A percentile compares a stretch with the other conserved stretches of the same genome.
Evolutionary conservation across 352 stramenopile genomes (phyloP).

Genomic region (Peronosclerospora sorghi): DNA sequence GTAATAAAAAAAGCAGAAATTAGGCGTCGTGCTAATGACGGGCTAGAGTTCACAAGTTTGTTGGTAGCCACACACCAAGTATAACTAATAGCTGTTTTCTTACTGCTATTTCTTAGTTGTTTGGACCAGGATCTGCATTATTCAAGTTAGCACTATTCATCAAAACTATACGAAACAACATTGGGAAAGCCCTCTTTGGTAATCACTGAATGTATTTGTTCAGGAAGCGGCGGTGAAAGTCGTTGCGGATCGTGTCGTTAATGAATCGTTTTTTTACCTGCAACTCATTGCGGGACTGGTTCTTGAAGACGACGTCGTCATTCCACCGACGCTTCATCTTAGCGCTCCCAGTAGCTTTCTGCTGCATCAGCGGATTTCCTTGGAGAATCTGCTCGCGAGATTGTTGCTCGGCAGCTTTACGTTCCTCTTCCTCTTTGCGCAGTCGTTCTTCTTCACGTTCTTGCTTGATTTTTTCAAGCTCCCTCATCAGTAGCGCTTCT

Average conservation of each 20-base stretch:
- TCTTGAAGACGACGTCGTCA: constrained; percentile 99
- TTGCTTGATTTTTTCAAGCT: constrained; percentile 96
- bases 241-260: constrained; percentile 99
- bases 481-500: constrained; percentile 92
- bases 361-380: constrained; percentile 88
- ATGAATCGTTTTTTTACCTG: constrained; percentile 97
- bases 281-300: constrained; percentile 92
- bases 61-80: no score
- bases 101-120: no score
- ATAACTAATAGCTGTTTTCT: no score
- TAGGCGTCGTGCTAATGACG: no score
- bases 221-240: constrained; percentile 98
- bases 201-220: constrained; percentile 91
- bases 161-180: neutral
- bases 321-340: constrained; percentile 97
- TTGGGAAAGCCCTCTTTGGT: neutral
- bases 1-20: no score
- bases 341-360: constrained; percentile 24
- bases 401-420: constrained; percentile 65
- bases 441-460: constrained; percentile 90
- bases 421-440: constrained; percentile 84
- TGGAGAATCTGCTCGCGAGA: constrained; percentile 88
- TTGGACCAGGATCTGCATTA: no score
- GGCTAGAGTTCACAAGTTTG: no score
- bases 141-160: neutral